Evolutionary conservation across 345 rosid species (phyloP).

Genomic region (Hirschfeldia incana): DNA sequence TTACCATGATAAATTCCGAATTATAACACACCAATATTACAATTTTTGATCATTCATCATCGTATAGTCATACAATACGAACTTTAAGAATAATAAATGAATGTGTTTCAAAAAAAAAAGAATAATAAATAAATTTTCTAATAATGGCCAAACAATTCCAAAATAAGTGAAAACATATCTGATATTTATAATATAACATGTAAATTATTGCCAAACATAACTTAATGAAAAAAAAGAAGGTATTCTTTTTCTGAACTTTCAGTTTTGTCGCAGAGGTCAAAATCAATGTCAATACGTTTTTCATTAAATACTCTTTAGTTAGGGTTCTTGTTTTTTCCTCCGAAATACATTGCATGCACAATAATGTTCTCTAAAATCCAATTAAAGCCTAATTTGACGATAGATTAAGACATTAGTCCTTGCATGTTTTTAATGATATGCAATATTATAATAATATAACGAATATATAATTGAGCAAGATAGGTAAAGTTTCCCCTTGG

Average conservation of each 20-base stretch:
- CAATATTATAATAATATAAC: constrained; percentile 12
- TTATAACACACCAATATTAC: not conserved
- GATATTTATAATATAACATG: not conserved
- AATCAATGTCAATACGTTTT: not conserved
- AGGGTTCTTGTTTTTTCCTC: constrained; percentile 25
- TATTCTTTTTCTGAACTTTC: not conserved
- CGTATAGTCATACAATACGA: not conserved
- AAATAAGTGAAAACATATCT: not conserved
- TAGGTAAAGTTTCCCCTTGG: constrained; percentile 26
- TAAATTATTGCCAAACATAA: not conserved
- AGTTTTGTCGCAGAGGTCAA: constrained; percentile 8
- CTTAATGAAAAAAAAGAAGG: not conserved
- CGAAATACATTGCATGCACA: constrained; percentile 23
- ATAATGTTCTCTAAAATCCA: not conserved
- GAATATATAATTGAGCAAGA: constrained; percentile 20
- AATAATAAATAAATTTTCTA: not conserved
- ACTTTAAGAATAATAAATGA: not conserved
- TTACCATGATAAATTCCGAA: not conserved
- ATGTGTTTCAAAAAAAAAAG: too few relatives aligned
- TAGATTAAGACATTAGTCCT: constrained; percentile 12
- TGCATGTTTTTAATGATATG: constrained; percentile 13
- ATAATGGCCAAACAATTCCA: not conserved
- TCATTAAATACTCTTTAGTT: not conserved
- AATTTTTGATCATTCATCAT: not conserved
- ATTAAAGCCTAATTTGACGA: constrained; percentile 35